Conservation (phyloP, 169 alveolate species). For the Amoebophrya sp. region DNA sequence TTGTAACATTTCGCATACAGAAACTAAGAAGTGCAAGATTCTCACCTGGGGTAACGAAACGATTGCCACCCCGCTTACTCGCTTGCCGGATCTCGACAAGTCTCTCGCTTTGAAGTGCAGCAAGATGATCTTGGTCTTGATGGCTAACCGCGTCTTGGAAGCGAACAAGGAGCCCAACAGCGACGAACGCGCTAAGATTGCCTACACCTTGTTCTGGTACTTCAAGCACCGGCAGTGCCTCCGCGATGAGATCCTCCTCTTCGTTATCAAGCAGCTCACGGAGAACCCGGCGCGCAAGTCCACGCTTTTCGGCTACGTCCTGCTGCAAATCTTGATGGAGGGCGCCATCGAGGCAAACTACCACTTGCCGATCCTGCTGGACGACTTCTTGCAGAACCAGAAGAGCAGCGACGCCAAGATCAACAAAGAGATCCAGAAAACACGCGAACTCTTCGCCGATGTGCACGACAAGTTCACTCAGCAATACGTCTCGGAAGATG, state of each 20-base stretch:
- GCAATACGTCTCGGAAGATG: background rate
- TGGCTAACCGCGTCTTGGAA: background rate
- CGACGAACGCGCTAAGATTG: conserved; percentile 24
- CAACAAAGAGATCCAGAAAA: background rate
- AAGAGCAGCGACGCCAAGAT: background rate
- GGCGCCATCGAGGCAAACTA: conserved; percentile 16
- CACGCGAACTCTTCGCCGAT: background rate
- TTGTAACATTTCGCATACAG: background rate
- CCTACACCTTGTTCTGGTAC: conserved; percentile 26
- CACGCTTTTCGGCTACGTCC: background rate
- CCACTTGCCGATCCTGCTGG: conserved; percentile 22
- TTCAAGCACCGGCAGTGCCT: conserved; percentile 27
- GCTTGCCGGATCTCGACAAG: background rate
- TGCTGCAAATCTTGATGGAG: conserved; percentile 4
- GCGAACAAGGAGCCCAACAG: background rate
- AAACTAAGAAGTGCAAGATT: background rate
- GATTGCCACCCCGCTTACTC: background rate
- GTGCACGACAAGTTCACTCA: background rate
- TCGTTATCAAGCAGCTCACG: conserved; percentile 26
- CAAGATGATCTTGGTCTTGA: conserved; percentile 18
- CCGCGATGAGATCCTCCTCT: conserved; percentile 23
- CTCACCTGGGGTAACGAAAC: background rate
- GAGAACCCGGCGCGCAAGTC: conserved; percentile 2
- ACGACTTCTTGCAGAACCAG: conserved; percentile 13
- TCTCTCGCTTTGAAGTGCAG: background rate